phyloP scores from a whole-genome alignment of 2,329 filamentous ascomycete genomes.

The Pseudocercospora fijiensis region DNA sequence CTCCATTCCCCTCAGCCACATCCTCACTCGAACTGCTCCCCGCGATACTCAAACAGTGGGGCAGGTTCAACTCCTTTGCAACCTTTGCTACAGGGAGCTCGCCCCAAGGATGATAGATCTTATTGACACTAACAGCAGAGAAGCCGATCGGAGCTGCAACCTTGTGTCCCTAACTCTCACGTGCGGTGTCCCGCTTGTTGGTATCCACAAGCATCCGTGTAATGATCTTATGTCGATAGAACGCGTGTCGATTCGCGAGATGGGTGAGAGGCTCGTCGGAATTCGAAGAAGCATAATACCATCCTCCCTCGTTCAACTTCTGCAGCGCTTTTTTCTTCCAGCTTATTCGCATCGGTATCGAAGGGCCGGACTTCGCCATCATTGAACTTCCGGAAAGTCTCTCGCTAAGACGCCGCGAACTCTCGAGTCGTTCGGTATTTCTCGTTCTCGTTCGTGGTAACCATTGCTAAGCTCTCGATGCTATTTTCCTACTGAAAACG shows the following conservation, averaged over 20 bases:
- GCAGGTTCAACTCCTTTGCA: constrained; percentile 58
- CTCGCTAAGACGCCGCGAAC: constrained; percentile 56
- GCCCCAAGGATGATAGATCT: constrained; percentile 60
- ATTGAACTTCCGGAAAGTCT: constrained; percentile 57
- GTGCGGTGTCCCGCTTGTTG: constrained; percentile 57
- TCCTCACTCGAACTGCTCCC: constrained; percentile 58
- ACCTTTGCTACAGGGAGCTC: constrained; percentile 61
- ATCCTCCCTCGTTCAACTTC: constrained; percentile 58
- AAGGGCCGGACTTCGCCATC: constrained; percentile 52
- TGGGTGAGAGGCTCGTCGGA: constrained; percentile 56
- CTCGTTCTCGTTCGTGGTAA: constrained; percentile 55
- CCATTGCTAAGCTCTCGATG: constrained; percentile 37
- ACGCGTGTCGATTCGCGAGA: constrained; percentile 61
- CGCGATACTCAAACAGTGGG: constrained; percentile 61
- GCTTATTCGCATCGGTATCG: constrained; percentile 58
- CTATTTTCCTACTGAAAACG: too few relatives aligned
- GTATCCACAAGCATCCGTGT: constrained; percentile 63
- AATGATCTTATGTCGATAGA: constrained; percentile 63
- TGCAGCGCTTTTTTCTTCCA: constrained; percentile 59
- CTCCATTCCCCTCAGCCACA: constrained; percentile 57
- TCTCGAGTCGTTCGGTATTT: constrained; percentile 53
- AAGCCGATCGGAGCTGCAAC: constrained; percentile 63
- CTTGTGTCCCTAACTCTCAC: constrained; percentile 60
- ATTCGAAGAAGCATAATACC: constrained; percentile 60
- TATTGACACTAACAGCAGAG: constrained; percentile 64